Percentiles rank a stretch among this genome's conserved stretches.
phyloP scores from a whole-genome alignment of 192 early-diverging fungal species.

The Oehlia diaphana region DNA sequence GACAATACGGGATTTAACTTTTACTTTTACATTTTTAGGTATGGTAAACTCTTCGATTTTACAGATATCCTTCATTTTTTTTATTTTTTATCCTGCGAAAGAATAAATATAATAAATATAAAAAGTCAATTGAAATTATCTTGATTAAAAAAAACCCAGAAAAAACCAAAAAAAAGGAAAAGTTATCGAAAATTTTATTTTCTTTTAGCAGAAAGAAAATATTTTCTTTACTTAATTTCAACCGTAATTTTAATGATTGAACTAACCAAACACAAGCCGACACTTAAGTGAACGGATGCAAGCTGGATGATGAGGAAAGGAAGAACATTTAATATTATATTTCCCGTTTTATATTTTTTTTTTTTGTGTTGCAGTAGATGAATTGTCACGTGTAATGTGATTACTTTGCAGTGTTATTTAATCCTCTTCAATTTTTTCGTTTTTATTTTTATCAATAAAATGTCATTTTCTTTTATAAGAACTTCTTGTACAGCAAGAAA shows the following conservation, averaged over 20 bases:
- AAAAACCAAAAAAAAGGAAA: too few species aligned
- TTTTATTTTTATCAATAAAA: neutral
- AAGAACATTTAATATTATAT: neutral
- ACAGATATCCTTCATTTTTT: constrained; percentile 86
- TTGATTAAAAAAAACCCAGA: neutral
- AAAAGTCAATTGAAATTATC: neutral
- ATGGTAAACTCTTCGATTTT: constrained; percentile 88
- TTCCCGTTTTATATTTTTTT: neutral
- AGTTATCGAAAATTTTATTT: neutral
- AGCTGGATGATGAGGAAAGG: neutral
- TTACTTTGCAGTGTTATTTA: neutral
- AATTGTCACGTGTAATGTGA: neutral
- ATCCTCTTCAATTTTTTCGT: neutral
- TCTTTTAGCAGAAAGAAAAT: neutral
- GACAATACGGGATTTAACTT: constrained; percentile 87
- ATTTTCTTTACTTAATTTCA: neutral
- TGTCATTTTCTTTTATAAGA: constrained; percentile 1
- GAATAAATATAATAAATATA: neutral
- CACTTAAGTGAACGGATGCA: constrained; percentile 8
- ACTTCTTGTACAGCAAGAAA: neutral
- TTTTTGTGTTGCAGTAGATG: too few species aligned
- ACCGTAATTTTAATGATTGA: neutral
- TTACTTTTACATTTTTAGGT: constrained; percentile 83
- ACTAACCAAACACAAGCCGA: constrained; percentile 9
- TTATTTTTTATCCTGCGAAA: neutral